phyloP scores from a whole-genome alignment of 306 rosid species.

The Pyrus pyrifolia region DNA sequence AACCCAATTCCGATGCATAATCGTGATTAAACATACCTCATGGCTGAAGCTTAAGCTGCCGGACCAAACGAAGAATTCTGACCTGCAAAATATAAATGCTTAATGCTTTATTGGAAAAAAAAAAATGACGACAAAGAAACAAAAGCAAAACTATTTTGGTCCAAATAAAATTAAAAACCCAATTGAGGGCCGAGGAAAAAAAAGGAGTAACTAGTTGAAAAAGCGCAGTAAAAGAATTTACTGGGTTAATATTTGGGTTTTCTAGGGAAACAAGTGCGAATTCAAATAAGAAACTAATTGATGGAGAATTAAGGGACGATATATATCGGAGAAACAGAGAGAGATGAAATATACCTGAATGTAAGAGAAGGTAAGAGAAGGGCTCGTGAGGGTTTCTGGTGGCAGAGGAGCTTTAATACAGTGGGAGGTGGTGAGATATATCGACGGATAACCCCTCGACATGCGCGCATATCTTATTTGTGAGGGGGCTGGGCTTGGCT shows the following conservation, averaged over 20 bases:
- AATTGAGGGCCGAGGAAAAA: too few species aligned
- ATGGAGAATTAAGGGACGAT: background rate
- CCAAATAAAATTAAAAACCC: too few species aligned
- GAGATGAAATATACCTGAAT: conserved; percentile 18
- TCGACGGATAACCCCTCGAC: background rate
- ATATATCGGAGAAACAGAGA: background rate
- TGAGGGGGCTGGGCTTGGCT: background rate
- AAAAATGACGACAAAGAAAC: too few species aligned
- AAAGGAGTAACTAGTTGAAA: too few species aligned
- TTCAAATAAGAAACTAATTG: background rate
- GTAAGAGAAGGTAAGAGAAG: background rate
- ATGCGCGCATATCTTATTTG: background rate
- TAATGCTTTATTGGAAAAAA: background rate
- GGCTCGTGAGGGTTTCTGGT: conserved; percentile 20
- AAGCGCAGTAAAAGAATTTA: too few species aligned
- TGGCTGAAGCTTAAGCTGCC: conserved; percentile 22
- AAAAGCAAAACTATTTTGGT: background rate
- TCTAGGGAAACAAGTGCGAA: conserved; percentile 11
- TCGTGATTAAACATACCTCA: conserved; percentile 44
- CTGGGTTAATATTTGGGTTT: background rate
- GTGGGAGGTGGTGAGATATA: background rate
- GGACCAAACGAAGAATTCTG: conserved; percentile 11
- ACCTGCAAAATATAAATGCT: conserved; percentile 20
- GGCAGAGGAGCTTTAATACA: conserved; percentile 9
- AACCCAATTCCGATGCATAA: background rate